Evolutionary conservation across 2,329 filamentous ascomycete genomes (phyloP).

Genomic region (Botrytis fragariae): DNA sequence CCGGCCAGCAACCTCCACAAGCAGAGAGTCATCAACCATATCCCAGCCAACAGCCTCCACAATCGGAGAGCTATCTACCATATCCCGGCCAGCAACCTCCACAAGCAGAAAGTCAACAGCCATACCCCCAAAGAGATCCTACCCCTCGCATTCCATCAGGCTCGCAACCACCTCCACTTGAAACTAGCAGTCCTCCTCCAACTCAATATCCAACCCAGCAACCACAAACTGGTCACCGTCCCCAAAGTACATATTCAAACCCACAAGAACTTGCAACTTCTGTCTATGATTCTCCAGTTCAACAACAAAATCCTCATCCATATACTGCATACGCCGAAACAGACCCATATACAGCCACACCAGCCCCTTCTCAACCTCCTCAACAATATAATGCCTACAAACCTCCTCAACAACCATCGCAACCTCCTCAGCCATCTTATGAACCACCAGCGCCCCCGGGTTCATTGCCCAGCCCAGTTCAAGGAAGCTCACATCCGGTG

Average conservation of each 20-base stretch:
- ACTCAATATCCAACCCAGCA: slow-evolving; percentile 48
- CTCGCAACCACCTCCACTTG: slow-evolving; percentile 48
- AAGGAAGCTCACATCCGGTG: slow-evolving; percentile 31
- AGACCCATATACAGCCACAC: slow-evolving; percentile 33
- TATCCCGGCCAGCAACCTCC: slow-evolving; percentile 45
- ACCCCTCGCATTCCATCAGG: slow-evolving; percentile 49
- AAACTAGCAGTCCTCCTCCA: slow-evolving; percentile 52
- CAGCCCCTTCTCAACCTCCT: slow-evolving; percentile 27
- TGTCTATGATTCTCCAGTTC: slow-evolving; percentile 71
- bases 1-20: slow-evolving; percentile 39
- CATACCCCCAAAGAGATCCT: slow-evolving; percentile 53
- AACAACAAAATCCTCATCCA: slow-evolving; percentile 43
- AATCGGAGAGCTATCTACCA: slow-evolving; percentile 42
- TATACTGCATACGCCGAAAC: slow-evolving; percentile 35
- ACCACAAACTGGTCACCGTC: slow-evolving; percentile 50
- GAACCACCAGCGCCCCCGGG: slow-evolving; percentile 36
- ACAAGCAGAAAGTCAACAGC: slow-evolving; percentile 41
- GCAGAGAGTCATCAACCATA: slow-evolving; percentile 45
- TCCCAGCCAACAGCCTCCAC: slow-evolving; percentile 43
- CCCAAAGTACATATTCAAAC: slow-evolving; percentile 66
- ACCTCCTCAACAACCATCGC: slow-evolving; percentile 30
- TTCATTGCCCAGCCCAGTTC: slow-evolving; percentile 30
- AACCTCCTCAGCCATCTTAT: slow-evolving; percentile 26
- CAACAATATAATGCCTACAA: slow-evolving; percentile 35
- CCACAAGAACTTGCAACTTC: slow-evolving; percentile 78